Evolutionary conservation across 2,329 filamentous ascomycete genomes (phyloP).

Genomic region (Trichoderma guizhouense): DNA sequence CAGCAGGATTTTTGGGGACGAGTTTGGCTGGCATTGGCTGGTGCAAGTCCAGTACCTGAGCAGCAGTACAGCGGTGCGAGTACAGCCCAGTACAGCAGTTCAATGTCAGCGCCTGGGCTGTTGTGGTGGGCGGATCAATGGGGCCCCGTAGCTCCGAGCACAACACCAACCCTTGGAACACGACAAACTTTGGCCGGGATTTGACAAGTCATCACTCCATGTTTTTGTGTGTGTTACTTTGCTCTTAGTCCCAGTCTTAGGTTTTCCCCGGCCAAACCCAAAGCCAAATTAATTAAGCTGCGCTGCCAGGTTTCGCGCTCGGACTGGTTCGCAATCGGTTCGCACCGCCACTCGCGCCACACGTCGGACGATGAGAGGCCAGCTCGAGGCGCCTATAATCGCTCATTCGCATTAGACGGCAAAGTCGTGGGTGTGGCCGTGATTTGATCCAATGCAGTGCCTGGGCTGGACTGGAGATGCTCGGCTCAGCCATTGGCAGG

Average conservation of each 20-base stretch:
- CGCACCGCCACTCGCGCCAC: conserved; percentile 15
- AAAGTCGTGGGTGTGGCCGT: not conserved
- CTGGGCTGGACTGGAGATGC: not conserved
- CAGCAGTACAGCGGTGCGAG: not conserved
- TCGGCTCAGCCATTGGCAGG: not conserved
- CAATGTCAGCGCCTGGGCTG: not conserved
- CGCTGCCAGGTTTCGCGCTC: not conserved
- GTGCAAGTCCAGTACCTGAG: not conserved
- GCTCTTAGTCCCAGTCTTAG: not conserved
- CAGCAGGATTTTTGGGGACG: not conserved
- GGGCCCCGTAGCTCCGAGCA: conserved; percentile 13
- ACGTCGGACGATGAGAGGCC: conserved; percentile 11
- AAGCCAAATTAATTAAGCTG: not conserved
- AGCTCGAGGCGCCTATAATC: not conserved
- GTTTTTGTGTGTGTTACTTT: not conserved
- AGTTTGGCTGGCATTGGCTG: not conserved
- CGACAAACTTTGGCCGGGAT: not conserved
- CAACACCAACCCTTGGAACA: not conserved
- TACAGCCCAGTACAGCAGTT: not conserved
- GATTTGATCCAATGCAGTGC: not conserved
- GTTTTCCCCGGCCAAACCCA: not conserved
- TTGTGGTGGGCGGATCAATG: conserved; percentile 14
- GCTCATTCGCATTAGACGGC: not conserved
- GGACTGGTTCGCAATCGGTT: conserved; percentile 10
- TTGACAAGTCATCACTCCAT: conserved; percentile 11